Conservation (phyloP, 768 basidiomycete species). For the Trametes cubensis region DNA sequence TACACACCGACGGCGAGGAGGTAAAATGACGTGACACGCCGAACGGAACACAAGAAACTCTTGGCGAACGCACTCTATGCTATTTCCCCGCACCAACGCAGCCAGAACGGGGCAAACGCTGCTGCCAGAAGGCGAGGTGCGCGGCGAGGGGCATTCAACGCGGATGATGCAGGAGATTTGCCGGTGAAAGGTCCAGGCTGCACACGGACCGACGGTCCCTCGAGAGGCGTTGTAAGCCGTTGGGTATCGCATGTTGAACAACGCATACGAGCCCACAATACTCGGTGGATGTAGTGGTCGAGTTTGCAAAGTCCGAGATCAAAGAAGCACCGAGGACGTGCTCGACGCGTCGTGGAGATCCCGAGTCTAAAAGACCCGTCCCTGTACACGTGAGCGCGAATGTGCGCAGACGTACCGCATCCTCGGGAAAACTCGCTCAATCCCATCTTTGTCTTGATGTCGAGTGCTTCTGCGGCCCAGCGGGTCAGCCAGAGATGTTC, state of each 20-base stretch:
- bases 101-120: background rate
- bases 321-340: slow-evolving; percentile 9
- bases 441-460: too few species aligned
- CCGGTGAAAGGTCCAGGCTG: slow-evolving; percentile 13
- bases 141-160: slow-evolving; percentile 12
- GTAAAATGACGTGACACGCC: background rate
- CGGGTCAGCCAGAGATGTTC: background rate
- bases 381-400: slow-evolving; percentile 11
- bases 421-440: slow-evolving; percentile 9
- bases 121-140: background rate
- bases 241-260: background rate
- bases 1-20: background rate
- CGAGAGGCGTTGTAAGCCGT: too few species aligned
- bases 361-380: slow-evolving; percentile 7
- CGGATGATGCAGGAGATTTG: slow-evolving; percentile 16
- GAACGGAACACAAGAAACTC: background rate
- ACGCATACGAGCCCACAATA: background rate
- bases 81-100: slow-evolving; percentile 9
- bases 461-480: too few species aligned
- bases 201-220: too few species aligned
- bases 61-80: slow-evolving; percentile 6
- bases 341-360: background rate
- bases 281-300: background rate
- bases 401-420: background rate
- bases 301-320: background rate